Evolutionary conservation across 805 yeast genomes (phyloP).

Genomic region (Pichia scutulata): DNA sequence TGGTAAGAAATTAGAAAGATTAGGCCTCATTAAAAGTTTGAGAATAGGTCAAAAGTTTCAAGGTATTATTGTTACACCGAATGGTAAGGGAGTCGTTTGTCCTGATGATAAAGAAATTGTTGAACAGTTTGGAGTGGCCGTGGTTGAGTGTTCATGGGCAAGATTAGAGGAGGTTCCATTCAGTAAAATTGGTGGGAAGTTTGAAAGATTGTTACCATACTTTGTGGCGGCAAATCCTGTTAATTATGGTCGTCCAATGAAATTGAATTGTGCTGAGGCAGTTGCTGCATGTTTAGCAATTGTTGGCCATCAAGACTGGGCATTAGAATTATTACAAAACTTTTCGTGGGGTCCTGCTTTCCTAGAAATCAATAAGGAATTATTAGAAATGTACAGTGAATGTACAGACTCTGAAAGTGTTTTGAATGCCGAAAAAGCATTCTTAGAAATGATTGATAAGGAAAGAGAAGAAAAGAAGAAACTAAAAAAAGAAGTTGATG

Average conservation of each 20-base stretch:
- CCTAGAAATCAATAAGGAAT: constrained; percentile 70
- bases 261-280: constrained; percentile 93
- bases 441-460: constrained; percentile 60
- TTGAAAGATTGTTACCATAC: constrained; percentile 84
- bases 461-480: constrained; percentile 59
- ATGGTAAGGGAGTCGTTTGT: constrained; percentile 83
- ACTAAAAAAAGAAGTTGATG: constrained; percentile 45
- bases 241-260: constrained; percentile 95
- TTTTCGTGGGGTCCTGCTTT: constrained; percentile 95
- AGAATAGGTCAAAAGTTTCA: constrained; percentile 90
- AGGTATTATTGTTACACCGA: constrained; percentile 89
- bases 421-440: constrained; percentile 60
- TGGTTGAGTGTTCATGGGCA: constrained; percentile 99
- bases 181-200: constrained; percentile 79
- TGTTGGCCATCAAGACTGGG: constrained; percentile 88
- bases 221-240: constrained; percentile 95
- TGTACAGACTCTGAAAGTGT: constrained; percentile 81
- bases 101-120: constrained; percentile 78
- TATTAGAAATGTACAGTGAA: constrained; percentile 62
- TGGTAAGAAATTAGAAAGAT: constrained; percentile 85
- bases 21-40: constrained; percentile 72
- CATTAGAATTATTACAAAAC: constrained; percentile 61
- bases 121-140: constrained; percentile 84
- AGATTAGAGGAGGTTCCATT: constrained; percentile 96
- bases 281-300: constrained; percentile 95